Base-by-base conservation (phyloP, 2,329 filamentous ascomycete species). In the Botrytis paeoniae region DNA sequence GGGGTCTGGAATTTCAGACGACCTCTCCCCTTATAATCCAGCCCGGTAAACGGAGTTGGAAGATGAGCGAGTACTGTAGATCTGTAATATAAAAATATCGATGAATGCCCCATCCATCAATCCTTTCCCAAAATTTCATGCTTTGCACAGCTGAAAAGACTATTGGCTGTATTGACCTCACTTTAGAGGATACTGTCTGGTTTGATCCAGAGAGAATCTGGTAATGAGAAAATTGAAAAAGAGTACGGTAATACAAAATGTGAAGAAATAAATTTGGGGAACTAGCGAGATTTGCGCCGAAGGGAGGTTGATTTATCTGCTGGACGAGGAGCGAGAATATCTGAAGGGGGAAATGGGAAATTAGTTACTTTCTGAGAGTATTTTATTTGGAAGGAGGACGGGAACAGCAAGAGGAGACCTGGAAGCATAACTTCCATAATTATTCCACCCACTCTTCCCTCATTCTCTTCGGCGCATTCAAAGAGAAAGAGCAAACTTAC, bases 401-500 rank as follows among this genome's bases (percentile, higher is more conserved):
- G 16, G n/a, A n/a, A 29, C 37, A 20, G 32, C 18, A 16, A 51
- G 32, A 48, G 35, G 35, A 32, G 25, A 43, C 3, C 51, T 43
- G 25, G 10, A 41, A 35, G 35, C 51, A n/a, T 22, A 57, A 14
- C 10, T 45, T 39, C 32, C 20, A 41, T 37, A 32, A 18, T 29
- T 25, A 29, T 48, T 59, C 18, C 20, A 37, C 16, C 25, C 32
- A 22, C 14, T 18, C 51, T 57, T 57, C 57, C 18, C n/a, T 45
- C 39, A 48, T 41, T 32, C 64, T 37, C 63, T 63, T n/a, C n/a
- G 35, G 37, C 54, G 48, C 37, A 43, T 57, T 22, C 22, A 59
- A 37, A n/a, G 43, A 51, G n/a, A 43, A 41, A 43, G n/a, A 35
- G 14, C 9, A 66, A 68, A 78, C 79, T 76, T 59, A 80, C 79